These are phyloP conservation scores for Plasmopara halstedii DNA, from an alignment of 352 stramenopile species.

Conservation along the genomic window DNA sequence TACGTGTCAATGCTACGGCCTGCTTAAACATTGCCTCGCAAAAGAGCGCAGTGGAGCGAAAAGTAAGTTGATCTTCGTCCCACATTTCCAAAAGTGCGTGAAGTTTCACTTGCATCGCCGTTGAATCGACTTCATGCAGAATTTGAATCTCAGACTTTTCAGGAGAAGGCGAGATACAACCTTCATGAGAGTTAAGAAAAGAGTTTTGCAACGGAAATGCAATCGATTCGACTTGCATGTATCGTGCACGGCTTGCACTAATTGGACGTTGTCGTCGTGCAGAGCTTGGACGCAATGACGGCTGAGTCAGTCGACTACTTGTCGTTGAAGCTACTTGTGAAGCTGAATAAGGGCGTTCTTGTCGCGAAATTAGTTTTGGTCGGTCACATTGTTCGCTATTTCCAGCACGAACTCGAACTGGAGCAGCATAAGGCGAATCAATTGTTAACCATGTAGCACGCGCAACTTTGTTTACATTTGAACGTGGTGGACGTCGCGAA, in stretches of 20 bases:
- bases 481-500: constrained; percentile 14
- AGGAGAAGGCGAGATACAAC: constrained; percentile 8
- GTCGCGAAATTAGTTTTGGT: constrained; percentile 1
- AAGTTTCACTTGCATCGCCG: constrained; percentile 31
- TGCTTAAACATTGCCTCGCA: constrained; percentile 54
- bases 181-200: constrained; percentile 1
- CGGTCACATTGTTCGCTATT: background rate
- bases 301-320: constrained; percentile 12
- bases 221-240: constrained; percentile 21
- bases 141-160: background rate
- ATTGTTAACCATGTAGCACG: constrained; percentile 9
- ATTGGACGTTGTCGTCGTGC: constrained; percentile 26
- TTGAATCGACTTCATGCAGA: constrained; percentile 13
- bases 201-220: constrained; percentile 21
- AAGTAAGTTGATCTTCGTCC: constrained; percentile 35
- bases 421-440: constrained; percentile 16
- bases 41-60: constrained; percentile 53
- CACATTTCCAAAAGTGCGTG: constrained; percentile 45
- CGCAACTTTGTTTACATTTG: constrained; percentile 13
- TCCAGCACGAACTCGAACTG: constrained; percentile 4
- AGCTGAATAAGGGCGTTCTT: constrained; percentile 33
- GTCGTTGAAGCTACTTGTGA: constrained; percentile 20
- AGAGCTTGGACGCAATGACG: constrained; percentile 8
- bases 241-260: constrained; percentile 32
- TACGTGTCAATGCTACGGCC: constrained; percentile 37